Evolutionary conservation across 2,329 filamentous ascomycete species (phyloP), one percentile per base, ranked within the genome.

Genomic region (Colletotrichum tabaci): DNA sequence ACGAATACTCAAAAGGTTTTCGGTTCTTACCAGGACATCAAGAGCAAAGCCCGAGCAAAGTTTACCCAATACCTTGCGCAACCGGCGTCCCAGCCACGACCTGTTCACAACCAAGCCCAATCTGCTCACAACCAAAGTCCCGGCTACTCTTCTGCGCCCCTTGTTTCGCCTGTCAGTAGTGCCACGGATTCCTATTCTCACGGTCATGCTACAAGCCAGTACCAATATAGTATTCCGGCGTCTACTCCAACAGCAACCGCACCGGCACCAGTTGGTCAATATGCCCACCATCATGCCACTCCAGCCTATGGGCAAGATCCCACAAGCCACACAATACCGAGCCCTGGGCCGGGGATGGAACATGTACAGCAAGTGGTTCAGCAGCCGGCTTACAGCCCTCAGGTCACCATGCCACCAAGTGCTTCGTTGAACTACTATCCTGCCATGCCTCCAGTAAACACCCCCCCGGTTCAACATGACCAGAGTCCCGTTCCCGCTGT

Each of bases 51-150:
- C 0, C 21, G 16, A 15, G 40, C 44, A 12, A 69, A 42, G 23
- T 1, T 69, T 16, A 60, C 61, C 0, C 61, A 69, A 12, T 66
- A 66, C 26, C 53, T 69, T 15, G 21, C 26, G 3, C 67, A 69
- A 7, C 13, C 40, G 4, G 38, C 47, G 9, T 21, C 30, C 9
- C 53, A 60, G n/a, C 30, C 13, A 7, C 26, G 13, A 4, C 61
- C 63, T 6, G 6, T 3, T 26, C 21, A 30, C 5, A 35, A 38
- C 9, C 44, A 42, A 13, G 10, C 46, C 4, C 38, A 58, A n/a
- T n/a, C 40, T n/a, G 16, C 13, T 13, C 21, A 46, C 35, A 55
- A 18, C 23, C 18, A 21, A 30, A 30, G 16, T 10, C 3, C 46
- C n/a, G 12, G 26, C 8, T 47, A 23, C n/a, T 13, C 4, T 21